Base-by-base conservation (phyloP, 176 grass and related monocot species). In the Eleusine coracana region DNA sequence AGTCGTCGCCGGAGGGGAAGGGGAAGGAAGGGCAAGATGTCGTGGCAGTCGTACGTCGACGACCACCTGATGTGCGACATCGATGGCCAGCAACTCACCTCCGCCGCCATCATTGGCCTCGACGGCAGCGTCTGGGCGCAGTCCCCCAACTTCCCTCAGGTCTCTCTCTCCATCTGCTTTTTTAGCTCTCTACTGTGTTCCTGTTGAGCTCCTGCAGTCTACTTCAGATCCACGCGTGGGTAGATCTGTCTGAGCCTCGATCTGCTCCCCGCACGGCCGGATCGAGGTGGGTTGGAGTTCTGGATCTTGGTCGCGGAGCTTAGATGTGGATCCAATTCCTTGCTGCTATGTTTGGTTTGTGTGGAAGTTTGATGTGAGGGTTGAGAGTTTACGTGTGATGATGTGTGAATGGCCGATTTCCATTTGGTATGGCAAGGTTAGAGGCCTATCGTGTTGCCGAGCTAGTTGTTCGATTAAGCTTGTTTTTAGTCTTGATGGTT, bases 51-150 rank as follows among this genome's bases (percentile, higher is more conserved):
- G 66, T 96, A 96, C 77, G 94, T 96, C 51, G 94, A 96, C 23
- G 94, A 96, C 18, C 94, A 96, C 88, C 94, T 96, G 62, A 50
- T 93, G 88, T 96, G 94, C 94, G 94, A 96, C 18, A 83, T 96
- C 15, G 94, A 96, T 0, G 91, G 91, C 74, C 84, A 96, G 55
- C 12, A 45, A 69, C 88, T 96, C 82, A 87, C 76, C 66, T 18
- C 94, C 88, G 86, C 94, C 80, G 88, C 94, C 80, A 93, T 96
- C 88, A 0, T 91, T 72, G 94, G 91, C 84, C 83, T 21, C 77
- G 94, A 96, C 75, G 94, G 94, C 71, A 93, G 77, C 90, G 3
- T 17, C 77, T 96, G 94, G 94, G 83, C 94, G 67, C 86, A 89
- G 80, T 91, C 88, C 86, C 8, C 54, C 23, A n/a, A 0, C 46